phyloP scores from a whole-genome alignment of 1,284 basidiomycete species.

The Apiotrichum montevideense region DNA sequence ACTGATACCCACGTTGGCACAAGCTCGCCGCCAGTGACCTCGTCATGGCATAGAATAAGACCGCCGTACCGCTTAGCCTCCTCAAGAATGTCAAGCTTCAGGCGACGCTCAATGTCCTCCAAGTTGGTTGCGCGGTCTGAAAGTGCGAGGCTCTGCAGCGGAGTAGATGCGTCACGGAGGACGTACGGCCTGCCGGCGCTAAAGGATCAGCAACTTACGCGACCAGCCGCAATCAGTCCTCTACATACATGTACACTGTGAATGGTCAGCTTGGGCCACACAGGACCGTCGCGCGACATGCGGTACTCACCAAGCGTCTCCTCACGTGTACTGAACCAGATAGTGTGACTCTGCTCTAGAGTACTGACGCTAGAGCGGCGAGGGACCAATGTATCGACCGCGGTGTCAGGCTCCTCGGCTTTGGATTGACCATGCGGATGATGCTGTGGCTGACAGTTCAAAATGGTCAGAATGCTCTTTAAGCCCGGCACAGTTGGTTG shows the following conservation, averaged over 20 bases:
- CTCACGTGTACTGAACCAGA: conserved; percentile 54
- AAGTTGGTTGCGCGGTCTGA: conserved; percentile 91
- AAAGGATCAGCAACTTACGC: conserved; percentile 55
- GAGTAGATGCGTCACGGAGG: conserved; percentile 82
- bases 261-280: background rate
- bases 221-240: background rate
- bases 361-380: conserved; percentile 7
- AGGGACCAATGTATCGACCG: conserved; percentile 7
- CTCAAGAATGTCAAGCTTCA: conserved; percentile 89
- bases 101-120: conserved; percentile 84
- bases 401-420: background rate
- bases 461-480: conserved; percentile 80
- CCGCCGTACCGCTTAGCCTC: conserved; percentile 84
- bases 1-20: conserved; percentile 93
- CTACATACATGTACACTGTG: conserved; percentile 34
- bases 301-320: conserved; percentile 43
- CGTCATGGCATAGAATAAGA: conserved; percentile 79
- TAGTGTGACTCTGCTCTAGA: conserved; percentile 32
- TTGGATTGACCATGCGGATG: background rate
- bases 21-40: conserved; percentile 70
- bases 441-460: conserved; percentile 62
- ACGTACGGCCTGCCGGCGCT: conserved; percentile 93
- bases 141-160: conserved; percentile 70
- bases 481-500: conserved; percentile 92
- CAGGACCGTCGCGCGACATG: too few relatives aligned